Evolutionary conservation across 805 yeast species (phyloP).

Genomic region (Allodekkera sacchari): DNA sequence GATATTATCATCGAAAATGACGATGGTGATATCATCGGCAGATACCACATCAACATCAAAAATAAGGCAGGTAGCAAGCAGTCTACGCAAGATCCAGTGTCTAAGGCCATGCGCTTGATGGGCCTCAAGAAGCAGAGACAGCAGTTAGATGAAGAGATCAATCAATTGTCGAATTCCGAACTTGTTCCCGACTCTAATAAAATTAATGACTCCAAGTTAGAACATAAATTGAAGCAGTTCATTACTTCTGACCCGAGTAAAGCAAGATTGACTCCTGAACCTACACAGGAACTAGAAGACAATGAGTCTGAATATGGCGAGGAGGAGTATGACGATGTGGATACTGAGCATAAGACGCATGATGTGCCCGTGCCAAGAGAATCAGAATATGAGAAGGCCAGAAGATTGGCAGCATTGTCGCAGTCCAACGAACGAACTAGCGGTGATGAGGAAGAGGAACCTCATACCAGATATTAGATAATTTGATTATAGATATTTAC

Average conservation of each 20-base stretch:
- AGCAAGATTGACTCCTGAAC: too few relatives aligned
- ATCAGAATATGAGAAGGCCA: constrained; percentile 19
- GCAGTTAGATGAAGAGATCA: constrained; percentile 14
- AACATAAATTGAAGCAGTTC: constrained; percentile 18
- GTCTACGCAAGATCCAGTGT: constrained; percentile 7
- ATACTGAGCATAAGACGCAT: constrained; percentile 4
- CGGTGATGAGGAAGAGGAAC: constrained; percentile 29
- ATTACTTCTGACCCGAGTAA: constrained; percentile 17
- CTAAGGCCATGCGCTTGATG: constrained; percentile 17
- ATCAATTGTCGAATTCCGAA: constrained; percentile 12
- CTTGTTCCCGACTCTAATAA: constrained; percentile 13
- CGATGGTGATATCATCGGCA: constrained; percentile 84
- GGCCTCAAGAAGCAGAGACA: constrained; percentile 16
- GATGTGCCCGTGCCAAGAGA: constrained; percentile 11
- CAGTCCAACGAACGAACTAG: constrained; percentile 23
- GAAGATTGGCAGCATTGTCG: constrained; percentile 23
- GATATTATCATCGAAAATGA: constrained; percentile 77
- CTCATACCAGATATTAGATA: constrained; percentile 9
- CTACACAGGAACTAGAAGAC: too few relatives aligned
- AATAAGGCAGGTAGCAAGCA: constrained; percentile 5
- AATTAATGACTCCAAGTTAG: constrained; percentile 12
- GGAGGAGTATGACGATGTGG: constrained; percentile 12
- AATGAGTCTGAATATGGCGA: constrained; percentile 18
- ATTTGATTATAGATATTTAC: too few relatives aligned
- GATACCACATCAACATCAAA: constrained; percentile 61